Conservation (phyloP, 1,139 yeast species). For the Nakaseomyces uthaithaninus region DNA sequence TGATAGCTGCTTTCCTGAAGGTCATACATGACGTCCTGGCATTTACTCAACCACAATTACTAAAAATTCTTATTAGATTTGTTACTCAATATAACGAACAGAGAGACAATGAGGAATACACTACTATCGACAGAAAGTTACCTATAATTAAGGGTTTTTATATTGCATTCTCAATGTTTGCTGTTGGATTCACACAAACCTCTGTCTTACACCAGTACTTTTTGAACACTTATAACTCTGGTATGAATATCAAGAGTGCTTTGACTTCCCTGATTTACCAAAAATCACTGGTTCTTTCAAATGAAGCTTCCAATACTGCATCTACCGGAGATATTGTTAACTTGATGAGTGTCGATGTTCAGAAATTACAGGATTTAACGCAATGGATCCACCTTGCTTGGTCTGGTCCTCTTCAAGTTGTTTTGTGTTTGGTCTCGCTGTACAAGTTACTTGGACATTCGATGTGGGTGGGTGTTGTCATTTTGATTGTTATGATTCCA, state of each 20-base stretch:
- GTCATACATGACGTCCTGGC: conserved; percentile 71
- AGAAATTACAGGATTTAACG: conserved; percentile 81
- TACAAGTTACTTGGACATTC: conserved; percentile 74
- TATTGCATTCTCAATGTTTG: conserved; percentile 78
- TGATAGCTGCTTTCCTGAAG: conserved; percentile 72
- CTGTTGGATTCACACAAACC: conserved; percentile 76
- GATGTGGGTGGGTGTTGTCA: conserved; percentile 94
- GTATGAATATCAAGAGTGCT: conserved; percentile 81
- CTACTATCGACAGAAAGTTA: conserved; percentile 24
- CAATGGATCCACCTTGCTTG: conserved; percentile 83
- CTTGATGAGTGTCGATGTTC: conserved; percentile 94
- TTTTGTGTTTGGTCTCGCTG: conserved; percentile 67
- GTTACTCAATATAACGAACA: conserved; percentile 66
- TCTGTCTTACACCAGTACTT: conserved; percentile 86
- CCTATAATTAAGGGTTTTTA: conserved; percentile 76
- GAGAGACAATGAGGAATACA: conserved; percentile 25
- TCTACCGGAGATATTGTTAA: conserved; percentile 97
- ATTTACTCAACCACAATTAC: conserved; percentile 81
- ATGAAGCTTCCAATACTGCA: conserved; percentile 70
- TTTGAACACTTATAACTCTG: conserved; percentile 78
- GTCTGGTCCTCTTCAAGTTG: conserved; percentile 95
- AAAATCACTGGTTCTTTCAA: conserved; percentile 72
- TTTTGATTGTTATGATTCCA: conserved; percentile 81
- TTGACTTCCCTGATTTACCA: conserved; percentile 72
- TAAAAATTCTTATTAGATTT: conserved; percentile 66